phyloP scores from a whole-genome alignment of 148 eudicot species.

The Oxyria digyna region DNA sequence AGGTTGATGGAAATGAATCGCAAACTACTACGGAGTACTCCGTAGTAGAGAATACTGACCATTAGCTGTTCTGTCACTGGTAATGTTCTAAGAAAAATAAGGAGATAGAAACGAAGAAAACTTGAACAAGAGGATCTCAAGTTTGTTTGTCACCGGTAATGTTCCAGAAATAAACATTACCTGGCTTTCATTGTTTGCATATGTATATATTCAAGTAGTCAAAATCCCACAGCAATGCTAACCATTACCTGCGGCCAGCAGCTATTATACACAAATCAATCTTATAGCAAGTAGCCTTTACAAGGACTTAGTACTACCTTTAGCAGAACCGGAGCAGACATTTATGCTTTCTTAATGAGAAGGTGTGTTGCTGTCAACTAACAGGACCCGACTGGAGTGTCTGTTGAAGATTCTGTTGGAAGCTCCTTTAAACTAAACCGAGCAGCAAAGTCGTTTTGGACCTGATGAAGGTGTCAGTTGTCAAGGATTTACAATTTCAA shows the following conservation, averaged over 20 bases:
- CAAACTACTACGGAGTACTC: too few relatives aligned
- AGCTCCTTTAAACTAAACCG: neutral
- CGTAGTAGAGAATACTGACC: too few relatives aligned
- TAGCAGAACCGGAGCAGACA: neutral
- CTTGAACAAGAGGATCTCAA: neutral
- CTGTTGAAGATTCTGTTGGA: neutral
- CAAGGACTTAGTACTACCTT: neutral
- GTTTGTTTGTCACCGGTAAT: neutral
- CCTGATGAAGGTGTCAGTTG: neutral
- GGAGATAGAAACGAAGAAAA: neutral
- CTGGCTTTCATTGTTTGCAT: neutral
- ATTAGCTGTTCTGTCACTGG: too few relatives aligned
- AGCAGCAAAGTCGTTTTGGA: neutral
- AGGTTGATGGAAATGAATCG: too few relatives aligned
- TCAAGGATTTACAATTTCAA: neutral
- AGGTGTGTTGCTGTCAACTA: neutral
- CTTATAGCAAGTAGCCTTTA: neutral
- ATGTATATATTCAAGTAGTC: neutral
- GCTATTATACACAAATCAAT: neutral
- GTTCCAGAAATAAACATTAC: neutral
- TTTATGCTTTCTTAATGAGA: neutral
- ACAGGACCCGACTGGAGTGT: neutral
- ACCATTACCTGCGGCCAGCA: too few relatives aligned
- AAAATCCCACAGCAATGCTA: too few relatives aligned
- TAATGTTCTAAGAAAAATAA: too few relatives aligned